phyloP scores from a whole-genome alignment of 176 grass and related monocot species.

The Canna indica region DNA sequence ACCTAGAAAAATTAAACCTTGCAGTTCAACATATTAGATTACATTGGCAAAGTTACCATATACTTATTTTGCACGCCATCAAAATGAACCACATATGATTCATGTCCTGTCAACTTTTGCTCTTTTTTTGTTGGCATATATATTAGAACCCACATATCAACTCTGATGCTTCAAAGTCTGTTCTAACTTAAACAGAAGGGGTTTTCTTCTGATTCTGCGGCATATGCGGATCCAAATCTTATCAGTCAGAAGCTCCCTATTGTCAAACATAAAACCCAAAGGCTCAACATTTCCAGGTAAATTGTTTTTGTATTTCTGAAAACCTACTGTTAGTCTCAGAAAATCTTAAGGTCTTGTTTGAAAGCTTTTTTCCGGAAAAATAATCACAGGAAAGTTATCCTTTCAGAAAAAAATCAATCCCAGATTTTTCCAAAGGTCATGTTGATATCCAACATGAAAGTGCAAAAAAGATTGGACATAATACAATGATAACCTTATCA shows the following conservation, averaged over 20 bases:
- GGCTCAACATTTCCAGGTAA: slow-evolving; percentile 49
- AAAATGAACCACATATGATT: background rate
- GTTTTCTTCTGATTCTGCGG: slow-evolving; percentile 39
- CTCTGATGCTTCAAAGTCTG: background rate
- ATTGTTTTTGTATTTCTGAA: background rate
- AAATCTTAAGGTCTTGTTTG: background rate
- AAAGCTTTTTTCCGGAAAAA: no score
- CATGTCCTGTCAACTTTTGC: background rate
- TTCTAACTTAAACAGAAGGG: slow-evolving; percentile 47
- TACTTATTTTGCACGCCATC: background rate
- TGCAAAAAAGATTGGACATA: no score
- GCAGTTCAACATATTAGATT: background rate
- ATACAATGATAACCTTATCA: no score
- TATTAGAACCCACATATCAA: background rate
- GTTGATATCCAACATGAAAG: no score
- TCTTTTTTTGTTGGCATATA: background rate
- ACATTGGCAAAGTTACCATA: background rate
- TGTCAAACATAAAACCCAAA: slow-evolving; percentile 55
- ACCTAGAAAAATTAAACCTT: background rate
- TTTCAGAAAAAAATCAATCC: no score
- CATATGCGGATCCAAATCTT: slow-evolving; percentile 65
- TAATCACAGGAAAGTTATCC: no score
- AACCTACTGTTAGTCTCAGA: background rate
- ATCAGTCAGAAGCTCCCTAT: slow-evolving; percentile 56
- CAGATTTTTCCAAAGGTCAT: no score